Evolutionary conservation across 208 protist species (phyloP), one percentile per base, ranked within the genome.

Genomic region (Wallacemonas rigidus): DNA sequence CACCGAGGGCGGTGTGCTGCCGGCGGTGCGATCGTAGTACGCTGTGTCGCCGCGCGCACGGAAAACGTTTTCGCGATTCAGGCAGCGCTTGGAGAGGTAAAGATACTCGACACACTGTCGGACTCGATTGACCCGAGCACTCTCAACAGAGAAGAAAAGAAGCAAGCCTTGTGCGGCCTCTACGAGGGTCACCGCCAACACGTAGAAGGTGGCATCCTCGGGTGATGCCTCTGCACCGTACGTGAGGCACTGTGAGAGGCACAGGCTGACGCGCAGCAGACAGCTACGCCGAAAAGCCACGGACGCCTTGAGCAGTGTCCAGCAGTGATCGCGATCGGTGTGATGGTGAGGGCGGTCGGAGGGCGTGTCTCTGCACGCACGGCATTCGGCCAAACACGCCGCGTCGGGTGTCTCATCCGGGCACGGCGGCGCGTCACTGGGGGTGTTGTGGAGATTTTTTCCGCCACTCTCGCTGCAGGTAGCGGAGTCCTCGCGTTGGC

Each of bases 21-120:
- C 45, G 45, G 45, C 12, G 45, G 45, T 12, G 45, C 63, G 14
- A 40, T 50, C 17, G 64, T 43, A 45, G 69, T 64, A 1, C 71
- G 43, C 3, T n/a, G 61, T 53, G 50, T 56, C 2, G 57, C 40
- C 41, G 67, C 50, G 6, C 8, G 6, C 45, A 12, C 12, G 45
- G 8, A 0, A 6, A 50, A 14, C 41, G 60, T 50, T 3, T 48
- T 6, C 41, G 60, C 50, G n/a, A 14, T 51, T 8, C 14, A 39
- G 11, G 15, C 15, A 51, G 40, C 3, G 41, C 14, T 3, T 7
- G 60, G 41, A 50, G 40, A 12, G 50, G 5, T 39, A 51, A 38
- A 65, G 43, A 51, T 65, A 65, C 60, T 65, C 60, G 40, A 48
- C 41, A 45, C 5, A n/a, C 7, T 65, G 60, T 4, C 60, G 60